Conservation (phyloP, 345 rosid species). For the Zanthoxylum bungeanum region DNA sequence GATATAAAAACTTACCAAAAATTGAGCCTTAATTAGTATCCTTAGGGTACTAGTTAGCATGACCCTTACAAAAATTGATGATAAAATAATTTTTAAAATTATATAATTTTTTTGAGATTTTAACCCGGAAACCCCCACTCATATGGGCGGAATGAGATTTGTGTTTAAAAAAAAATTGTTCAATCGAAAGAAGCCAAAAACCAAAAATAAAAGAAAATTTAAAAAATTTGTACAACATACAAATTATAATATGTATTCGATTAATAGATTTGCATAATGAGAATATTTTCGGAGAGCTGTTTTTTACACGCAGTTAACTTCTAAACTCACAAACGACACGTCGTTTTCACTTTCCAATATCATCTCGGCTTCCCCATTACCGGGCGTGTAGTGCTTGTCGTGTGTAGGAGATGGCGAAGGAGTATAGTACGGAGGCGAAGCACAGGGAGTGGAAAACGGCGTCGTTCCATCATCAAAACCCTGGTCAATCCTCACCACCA, state of each 20-base stretch:
- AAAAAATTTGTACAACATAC: neutral
- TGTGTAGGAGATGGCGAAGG: constrained; percentile 63
- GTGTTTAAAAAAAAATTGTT: neutral
- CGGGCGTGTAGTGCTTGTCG: neutral
- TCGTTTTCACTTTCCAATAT: neutral
- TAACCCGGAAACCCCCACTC: neutral
- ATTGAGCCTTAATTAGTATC: too few species aligned
- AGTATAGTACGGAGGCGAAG: constrained; percentile 51
- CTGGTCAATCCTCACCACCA: neutral
- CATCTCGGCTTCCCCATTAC: neutral
- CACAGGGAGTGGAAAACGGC: constrained; percentile 71
- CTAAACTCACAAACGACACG: neutral
- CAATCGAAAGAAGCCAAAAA: neutral
- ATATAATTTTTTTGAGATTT: too few species aligned
- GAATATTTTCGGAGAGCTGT: neutral
- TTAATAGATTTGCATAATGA: neutral
- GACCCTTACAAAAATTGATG: too few species aligned
- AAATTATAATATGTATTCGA: neutral
- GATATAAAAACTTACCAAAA: too few species aligned
- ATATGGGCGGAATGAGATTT: neutral
- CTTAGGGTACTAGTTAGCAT: too few species aligned
- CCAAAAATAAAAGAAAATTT: neutral
- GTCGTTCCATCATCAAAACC: constrained; percentile 33
- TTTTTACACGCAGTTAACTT: neutral
- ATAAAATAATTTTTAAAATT: too few species aligned